phyloP scores from a whole-genome alignment of 1,284 basidiomycete genomes.

The Puccinia hordei region DNA sequence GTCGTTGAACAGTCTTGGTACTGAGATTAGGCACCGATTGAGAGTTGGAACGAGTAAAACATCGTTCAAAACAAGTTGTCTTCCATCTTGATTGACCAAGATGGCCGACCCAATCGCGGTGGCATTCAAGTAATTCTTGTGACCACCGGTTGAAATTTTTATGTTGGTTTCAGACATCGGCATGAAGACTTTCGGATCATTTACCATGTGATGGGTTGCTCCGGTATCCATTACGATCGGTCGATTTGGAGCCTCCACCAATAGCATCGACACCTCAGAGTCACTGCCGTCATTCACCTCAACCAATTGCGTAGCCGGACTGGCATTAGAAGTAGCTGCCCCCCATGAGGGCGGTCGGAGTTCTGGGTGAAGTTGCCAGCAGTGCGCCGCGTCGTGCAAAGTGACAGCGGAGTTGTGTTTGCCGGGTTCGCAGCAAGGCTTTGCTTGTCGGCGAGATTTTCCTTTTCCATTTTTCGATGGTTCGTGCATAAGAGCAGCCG shows the following conservation, averaged over 20 bases:
- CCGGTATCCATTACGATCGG: neutral
- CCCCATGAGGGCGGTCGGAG: no score
- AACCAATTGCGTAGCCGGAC: neutral
- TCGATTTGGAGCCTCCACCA: neutral
- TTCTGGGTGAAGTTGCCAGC: no score
- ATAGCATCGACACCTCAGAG: neutral
- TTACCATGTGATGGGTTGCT: slow-evolving; percentile 1
- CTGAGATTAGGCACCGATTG: neutral
- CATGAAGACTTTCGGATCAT: neutral
- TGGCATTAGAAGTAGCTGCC: neutral
- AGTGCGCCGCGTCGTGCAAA: no score
- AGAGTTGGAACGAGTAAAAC: neutral
- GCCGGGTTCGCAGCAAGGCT: no score
- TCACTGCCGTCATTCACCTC: neutral
- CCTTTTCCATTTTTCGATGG: no score
- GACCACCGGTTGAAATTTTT: neutral
- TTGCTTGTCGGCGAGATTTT: no score
- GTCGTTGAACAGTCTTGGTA: neutral
- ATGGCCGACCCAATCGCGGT: neutral
- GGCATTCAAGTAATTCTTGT: neutral
- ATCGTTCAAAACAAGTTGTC: neutral
- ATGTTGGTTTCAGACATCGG: neutral
- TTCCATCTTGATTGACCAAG: neutral
- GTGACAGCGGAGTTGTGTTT: no score
- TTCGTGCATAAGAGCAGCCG: no score